Evolutionary conservation across 495 filamentous ascomycete species (phyloP).

Genomic region (Penicillium dipodomyicola): DNA sequence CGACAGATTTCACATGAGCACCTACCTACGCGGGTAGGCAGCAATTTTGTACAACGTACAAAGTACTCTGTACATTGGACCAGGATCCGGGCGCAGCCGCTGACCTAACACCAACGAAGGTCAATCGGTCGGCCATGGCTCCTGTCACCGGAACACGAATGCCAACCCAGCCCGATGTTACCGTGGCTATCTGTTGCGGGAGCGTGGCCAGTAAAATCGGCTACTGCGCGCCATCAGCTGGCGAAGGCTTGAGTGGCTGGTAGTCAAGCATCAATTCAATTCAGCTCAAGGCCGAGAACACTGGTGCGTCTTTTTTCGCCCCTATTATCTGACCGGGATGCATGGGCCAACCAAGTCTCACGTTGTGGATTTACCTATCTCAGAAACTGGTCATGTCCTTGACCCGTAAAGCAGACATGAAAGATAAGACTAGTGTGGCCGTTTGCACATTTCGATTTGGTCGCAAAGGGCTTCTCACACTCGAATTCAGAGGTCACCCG

Average conservation of each 20-base stretch:
- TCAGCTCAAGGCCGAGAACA: slow-evolving; percentile 6
- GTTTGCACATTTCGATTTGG: not conserved
- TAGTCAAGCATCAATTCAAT: slow-evolving; percentile 6
- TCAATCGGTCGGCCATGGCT: not conserved
- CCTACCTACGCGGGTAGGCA: not conserved
- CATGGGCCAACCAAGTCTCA: not conserved
- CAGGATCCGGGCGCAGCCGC: not conserved
- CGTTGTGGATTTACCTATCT: not conserved
- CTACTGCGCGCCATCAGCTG: slow-evolving; percentile 17
- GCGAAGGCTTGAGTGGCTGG: slow-evolving; percentile 12
- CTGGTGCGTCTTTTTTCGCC: not conserved
- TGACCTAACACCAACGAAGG: not conserved
- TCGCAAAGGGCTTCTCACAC: not conserved
- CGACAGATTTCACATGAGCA: not conserved
- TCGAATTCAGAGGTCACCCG: not conserved
- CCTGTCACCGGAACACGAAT: slow-evolving; percentile 8
- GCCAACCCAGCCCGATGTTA: slow-evolving; percentile 25
- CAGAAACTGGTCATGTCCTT: not conserved
- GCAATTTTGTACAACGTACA: not conserved
- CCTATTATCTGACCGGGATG: not conserved
- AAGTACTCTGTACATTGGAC: not conserved
- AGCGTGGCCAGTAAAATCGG: slow-evolving; percentile 23
- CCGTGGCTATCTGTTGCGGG: slow-evolving; percentile 20
- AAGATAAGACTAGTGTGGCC: slow-evolving; percentile 1
- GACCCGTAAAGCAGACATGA: not conserved